Percentiles rank a stretch among this genome's conserved stretches.
These are phyloP conservation scores for Sphaerulina populicola DNA, from an alignment of 2,329 filamentous ascomycete species.

Conservation along the genomic window DNA sequence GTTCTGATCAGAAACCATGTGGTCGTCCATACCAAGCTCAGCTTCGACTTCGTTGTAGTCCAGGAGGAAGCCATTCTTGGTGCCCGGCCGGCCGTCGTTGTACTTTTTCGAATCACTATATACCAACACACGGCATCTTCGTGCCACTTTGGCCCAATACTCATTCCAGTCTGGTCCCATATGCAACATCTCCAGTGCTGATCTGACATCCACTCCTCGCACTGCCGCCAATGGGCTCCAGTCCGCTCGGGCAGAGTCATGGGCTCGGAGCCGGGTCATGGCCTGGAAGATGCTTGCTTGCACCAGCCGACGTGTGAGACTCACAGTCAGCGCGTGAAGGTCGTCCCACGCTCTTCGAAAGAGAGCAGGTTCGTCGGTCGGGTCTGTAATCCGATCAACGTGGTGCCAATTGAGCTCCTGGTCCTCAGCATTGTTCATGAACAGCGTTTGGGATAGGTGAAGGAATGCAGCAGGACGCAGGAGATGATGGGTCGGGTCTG, in stretches of 20 bases:
- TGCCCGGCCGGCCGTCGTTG: conserved; percentile 23
- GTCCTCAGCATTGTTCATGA: conserved; percentile 60
- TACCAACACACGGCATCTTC: conserved; percentile 47
- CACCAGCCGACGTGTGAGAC: conserved; percentile 61
- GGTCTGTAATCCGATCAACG: conserved; percentile 39
- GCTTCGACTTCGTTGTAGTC: conserved; percentile 39
- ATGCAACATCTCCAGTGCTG: conserved; percentile 48
- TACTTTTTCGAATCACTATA: conserved; percentile 30
- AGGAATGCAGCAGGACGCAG: conserved; percentile 56
- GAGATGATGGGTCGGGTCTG: conserved; percentile 38
- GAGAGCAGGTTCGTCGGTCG: conserved; percentile 55
- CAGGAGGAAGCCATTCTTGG: conserved; percentile 24
- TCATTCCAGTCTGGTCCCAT: conserved; percentile 41
- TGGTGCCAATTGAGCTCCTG: conserved; percentile 60
- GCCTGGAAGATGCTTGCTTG: conserved; percentile 62
- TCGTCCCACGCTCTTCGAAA: conserved; percentile 68
- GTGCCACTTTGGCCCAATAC: conserved; percentile 47
- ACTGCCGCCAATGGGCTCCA: conserved; percentile 23
- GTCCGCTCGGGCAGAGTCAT: conserved; percentile 23
- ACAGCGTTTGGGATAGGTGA: conserved; percentile 55
- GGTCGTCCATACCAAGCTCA: conserved; percentile 29
- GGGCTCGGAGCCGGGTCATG: conserved; percentile 57
- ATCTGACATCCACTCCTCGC: conserved; percentile 42
- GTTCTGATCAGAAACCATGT: conserved; percentile 38
- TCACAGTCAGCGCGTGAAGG: conserved; percentile 60